Conservation (phyloP, 2,329 filamentous ascomycete species). For the Fusarium napiforme region DNA sequence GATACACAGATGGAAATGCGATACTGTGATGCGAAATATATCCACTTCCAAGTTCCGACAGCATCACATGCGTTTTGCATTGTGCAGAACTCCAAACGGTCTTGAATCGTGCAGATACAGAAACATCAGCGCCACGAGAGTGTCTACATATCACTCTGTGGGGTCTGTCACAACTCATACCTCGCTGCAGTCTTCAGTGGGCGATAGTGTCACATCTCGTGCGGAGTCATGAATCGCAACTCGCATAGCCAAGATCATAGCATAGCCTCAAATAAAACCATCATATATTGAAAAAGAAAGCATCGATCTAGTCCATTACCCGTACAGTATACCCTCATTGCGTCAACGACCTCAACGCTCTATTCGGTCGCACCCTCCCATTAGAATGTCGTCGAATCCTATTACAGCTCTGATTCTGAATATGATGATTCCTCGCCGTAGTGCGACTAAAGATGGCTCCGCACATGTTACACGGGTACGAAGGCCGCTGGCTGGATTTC, state of each 20-base stretch:
- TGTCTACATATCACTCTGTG: background rate
- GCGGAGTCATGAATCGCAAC: background rate
- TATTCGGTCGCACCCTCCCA: background rate
- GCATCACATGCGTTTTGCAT: background rate
- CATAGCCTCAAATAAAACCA: background rate
- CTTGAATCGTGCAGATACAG: background rate
- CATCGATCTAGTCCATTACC: background rate
- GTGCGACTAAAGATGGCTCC: background rate
- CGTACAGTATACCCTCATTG: background rate
- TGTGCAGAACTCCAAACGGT: background rate
- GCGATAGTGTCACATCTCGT: background rate
- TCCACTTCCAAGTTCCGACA: background rate
- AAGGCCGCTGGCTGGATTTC: background rate
- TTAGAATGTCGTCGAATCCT: background rate
- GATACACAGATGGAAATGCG: rapidly evolving
- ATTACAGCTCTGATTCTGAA: slow-evolving; percentile 5
- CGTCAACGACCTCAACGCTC: background rate
- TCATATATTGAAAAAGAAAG: background rate
- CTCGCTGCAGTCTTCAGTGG: background rate
- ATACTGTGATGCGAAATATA: background rate
- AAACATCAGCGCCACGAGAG: background rate
- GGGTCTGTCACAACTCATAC: background rate
- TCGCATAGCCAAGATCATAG: background rate
- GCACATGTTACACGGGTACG: background rate
- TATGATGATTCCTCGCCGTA: background rate